These are phyloP conservation scores for Schwanniomyces yamadae DNA, from an alignment of 805 yeast genomes.

Conservation along the genomic window DNA sequence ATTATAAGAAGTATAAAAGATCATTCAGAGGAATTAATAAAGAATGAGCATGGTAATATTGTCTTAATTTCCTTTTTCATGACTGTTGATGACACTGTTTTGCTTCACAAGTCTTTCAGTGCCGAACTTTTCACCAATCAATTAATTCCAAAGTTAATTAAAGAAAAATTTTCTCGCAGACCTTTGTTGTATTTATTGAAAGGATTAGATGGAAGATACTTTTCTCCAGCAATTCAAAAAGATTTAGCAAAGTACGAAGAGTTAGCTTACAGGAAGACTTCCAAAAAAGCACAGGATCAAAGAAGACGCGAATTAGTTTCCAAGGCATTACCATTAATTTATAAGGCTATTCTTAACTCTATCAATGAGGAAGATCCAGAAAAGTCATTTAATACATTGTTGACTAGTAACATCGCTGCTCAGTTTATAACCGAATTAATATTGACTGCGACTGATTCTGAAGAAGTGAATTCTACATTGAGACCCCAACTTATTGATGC, in stretches of 20 bases:
- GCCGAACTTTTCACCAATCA: slow-evolving; percentile 53
- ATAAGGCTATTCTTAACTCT: slow-evolving; percentile 46
- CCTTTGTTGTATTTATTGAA: slow-evolving; percentile 79
- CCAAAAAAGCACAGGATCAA: slow-evolving; percentile 79
- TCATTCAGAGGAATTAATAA: slow-evolving; percentile 72
- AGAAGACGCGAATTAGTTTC: slow-evolving; percentile 70
- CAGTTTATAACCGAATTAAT: slow-evolving; percentile 80
- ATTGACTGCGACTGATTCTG: slow-evolving; percentile 38
- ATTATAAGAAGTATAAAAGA: slow-evolving; percentile 70
- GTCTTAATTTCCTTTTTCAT: slow-evolving; percentile 77
- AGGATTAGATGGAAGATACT: slow-evolving; percentile 79
- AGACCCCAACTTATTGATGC: slow-evolving; percentile 53
- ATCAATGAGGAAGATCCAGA: slow-evolving; percentile 27
- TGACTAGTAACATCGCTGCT: slow-evolving; percentile 74
- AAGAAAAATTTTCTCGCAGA: slow-evolving; percentile 80
- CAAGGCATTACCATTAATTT: slow-evolving; percentile 64
- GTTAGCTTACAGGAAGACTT: slow-evolving; percentile 57
- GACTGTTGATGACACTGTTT: slow-evolving; percentile 92
- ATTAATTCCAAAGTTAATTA: slow-evolving; percentile 52
- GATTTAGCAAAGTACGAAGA: slow-evolving; percentile 61
- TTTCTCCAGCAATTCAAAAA: slow-evolving; percentile 64
- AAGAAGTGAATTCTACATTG: slow-evolving; percentile 35
- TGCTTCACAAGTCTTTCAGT: slow-evolving; percentile 70
- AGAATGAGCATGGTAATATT: slow-evolving; percentile 81
- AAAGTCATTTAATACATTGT: slow-evolving; percentile 46